Conservation (phyloP, 2,329 filamentous ascomycete genomes). For the Mariannaea sp. region DNA sequence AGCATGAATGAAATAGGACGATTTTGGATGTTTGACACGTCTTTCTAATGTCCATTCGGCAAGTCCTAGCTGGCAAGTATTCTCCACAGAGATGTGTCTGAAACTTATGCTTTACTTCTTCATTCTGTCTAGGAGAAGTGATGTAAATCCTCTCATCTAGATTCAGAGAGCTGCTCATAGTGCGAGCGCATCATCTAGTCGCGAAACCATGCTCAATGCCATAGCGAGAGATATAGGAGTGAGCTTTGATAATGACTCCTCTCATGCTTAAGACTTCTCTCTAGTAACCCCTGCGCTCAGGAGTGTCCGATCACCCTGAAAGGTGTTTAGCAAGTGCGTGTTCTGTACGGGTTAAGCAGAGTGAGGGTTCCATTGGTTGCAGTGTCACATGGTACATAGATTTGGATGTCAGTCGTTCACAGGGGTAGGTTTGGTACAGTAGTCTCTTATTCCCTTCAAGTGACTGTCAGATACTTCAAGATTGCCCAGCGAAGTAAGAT, state of each 20-base stretch:
- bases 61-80: no score
- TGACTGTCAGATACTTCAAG: no score
- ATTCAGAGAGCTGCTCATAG: not conserved
- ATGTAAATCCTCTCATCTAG: not conserved
- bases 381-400: not conserved
- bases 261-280: not conserved
- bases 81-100: no score
- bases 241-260: not conserved
- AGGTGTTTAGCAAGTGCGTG: not conserved
- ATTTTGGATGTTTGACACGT: no score
- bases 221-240: not conserved
- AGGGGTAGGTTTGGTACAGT: not conserved
- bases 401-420: not conserved
- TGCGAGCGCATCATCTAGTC: not conserved
- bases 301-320: not conserved
- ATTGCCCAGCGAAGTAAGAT: no score
- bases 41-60: no score
- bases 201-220: not conserved
- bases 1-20: no score
- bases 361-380: conserved; percentile 1
- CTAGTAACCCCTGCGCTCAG: not conserved
- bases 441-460: not conserved
- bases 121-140: not conserved
- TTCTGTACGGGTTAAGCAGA: not conserved
- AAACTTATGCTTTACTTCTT: conserved; percentile 11